These are phyloP conservation scores for Acer saccharum DNA, from an alignment of 345 rosid genomes.

Conservation along the genomic window DNA sequence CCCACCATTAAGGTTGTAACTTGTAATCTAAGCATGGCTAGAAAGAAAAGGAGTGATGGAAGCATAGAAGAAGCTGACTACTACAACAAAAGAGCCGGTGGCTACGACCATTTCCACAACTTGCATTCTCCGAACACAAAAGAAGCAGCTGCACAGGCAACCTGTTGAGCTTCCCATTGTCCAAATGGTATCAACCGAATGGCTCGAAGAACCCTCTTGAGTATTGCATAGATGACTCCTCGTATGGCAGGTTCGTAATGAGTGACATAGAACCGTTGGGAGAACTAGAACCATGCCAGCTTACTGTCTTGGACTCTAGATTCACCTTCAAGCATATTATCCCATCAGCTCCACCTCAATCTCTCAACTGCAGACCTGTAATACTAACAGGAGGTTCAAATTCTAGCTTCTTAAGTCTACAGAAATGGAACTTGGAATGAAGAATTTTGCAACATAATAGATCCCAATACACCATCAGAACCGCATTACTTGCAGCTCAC, in stretches of 20 bases:
- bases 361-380: conserved; percentile 1
- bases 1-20: not conserved
- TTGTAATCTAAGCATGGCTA: not conserved
- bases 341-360: not conserved
- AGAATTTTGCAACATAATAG: not conserved
- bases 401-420: not conserved
- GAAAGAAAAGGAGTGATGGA: not conserved
- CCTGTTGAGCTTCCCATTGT: not conserved
- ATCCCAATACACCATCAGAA: not conserved
- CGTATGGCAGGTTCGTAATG: not conserved
- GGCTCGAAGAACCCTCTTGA: not conserved
- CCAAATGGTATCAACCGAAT: not conserved
- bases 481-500: conserved; percentile 1
- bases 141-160: not conserved
- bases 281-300: not conserved
- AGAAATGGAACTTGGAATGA: not conserved
- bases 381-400: not conserved
- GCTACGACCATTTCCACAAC: not conserved
- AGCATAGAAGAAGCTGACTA: not conserved
- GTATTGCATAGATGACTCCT: not conserved
- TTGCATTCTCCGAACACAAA: not conserved
- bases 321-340: not conserved
- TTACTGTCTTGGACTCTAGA: not conserved
- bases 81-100: not conserved
- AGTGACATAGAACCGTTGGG: not conserved